phyloP scores from a whole-genome alignment of 139 green algal genomes.

The Limnomonas spitsbergensis region DNA sequence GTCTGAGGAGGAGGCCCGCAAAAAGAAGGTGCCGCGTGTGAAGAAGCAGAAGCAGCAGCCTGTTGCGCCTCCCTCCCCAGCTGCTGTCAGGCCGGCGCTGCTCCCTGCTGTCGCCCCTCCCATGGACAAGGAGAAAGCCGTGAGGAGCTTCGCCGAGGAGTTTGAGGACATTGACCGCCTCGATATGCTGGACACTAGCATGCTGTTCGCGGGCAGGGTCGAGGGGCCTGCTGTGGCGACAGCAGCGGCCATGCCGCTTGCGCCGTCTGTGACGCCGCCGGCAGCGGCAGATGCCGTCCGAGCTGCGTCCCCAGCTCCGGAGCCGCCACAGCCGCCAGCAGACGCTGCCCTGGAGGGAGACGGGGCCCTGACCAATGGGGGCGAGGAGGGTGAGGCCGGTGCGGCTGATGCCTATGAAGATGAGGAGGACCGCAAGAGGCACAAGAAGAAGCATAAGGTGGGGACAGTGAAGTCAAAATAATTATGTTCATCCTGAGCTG shows the following conservation, averaged over 20 bases:
- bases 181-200: neutral
- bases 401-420: neutral
- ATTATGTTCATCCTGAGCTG: no score
- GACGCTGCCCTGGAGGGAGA: neutral
- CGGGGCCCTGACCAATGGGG: neutral
- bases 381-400: neutral
- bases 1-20: neutral
- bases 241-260: neutral
- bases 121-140: neutral
- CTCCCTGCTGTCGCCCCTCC: neutral
- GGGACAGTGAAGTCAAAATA: no score
- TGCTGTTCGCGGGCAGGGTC: no score
- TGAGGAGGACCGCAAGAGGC: neutral
- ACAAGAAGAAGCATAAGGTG: neutral
- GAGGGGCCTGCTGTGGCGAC: no score
- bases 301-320: neutral
- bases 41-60: neutral
- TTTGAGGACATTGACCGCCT: neutral
- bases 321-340: neutral
- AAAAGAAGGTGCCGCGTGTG: neutral
- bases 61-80: neutral
- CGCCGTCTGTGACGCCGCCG: neutral
- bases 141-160: neutral
- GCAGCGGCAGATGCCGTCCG: neutral
- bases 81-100: no score